phyloP scores from a whole-genome alignment of 202 grass and related monocot genomes.

The Carex sylvatica region DNA sequence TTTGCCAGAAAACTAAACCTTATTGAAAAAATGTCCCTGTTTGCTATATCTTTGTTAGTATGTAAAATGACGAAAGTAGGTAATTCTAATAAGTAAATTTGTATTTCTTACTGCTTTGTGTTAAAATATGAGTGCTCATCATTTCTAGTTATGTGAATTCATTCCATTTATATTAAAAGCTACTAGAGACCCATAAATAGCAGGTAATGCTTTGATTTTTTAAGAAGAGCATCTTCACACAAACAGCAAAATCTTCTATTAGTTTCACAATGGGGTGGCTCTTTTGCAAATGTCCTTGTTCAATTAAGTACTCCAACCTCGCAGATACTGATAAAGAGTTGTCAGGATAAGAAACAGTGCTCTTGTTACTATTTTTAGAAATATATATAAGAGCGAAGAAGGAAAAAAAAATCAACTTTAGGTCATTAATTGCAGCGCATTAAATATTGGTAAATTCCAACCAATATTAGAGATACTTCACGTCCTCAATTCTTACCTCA shows the following conservation, averaged over 20 bases:
- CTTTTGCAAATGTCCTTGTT: background rate
- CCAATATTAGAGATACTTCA: background rate
- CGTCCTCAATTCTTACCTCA: constrained; percentile 44
- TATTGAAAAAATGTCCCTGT: background rate
- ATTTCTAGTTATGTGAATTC: background rate
- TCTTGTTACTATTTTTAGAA: background rate
- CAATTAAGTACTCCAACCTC: background rate
- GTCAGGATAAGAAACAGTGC: background rate
- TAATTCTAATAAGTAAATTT: background rate
- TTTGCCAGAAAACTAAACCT: background rate
- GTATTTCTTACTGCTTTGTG: background rate
- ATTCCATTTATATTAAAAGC: background rate
- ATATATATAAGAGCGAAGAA: background rate
- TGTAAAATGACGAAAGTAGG: background rate
- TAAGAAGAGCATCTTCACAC: background rate
- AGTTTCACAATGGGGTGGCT: no score
- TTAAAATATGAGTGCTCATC: background rate
- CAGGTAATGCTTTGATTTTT: background rate
- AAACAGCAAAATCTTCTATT: no score
- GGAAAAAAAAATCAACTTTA: background rate
- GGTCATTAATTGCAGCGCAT: background rate
- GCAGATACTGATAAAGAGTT: background rate
- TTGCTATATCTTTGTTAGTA: background rate
- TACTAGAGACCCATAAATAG: background rate
- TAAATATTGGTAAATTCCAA: background rate